Evolutionary conservation across 345 rosid genomes (phyloP).

Genomic region (Eucalyptus cloeziana): DNA sequence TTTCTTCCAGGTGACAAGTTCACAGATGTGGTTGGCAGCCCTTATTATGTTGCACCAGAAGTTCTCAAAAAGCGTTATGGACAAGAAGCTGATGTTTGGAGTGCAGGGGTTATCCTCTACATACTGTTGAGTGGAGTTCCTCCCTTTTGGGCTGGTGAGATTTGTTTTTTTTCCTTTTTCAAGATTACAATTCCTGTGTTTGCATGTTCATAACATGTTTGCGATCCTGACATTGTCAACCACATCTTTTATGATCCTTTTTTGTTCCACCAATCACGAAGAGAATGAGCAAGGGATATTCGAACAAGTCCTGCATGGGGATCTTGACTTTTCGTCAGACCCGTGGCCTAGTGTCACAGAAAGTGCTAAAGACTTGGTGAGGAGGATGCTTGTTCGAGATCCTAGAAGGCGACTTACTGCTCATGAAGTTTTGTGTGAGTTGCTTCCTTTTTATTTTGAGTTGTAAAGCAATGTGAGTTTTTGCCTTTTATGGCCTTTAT

Average conservation of each 20-base stretch:
- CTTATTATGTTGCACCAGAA: constrained; percentile 43
- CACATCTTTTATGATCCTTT: neutral
- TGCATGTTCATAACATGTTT: neutral
- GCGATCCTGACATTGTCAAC: neutral
- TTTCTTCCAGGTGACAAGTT: constrained; percentile 21
- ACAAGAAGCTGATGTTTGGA: constrained; percentile 37
- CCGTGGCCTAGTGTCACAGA: constrained; percentile 39
- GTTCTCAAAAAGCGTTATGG: constrained; percentile 31
- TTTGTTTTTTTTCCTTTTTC: neutral
- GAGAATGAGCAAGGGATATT: constrained; percentile 36
- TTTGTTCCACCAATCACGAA: neutral
- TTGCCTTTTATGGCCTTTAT: neutral
- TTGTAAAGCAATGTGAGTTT: neutral
- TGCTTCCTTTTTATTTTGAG: neutral
- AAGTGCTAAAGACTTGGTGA: constrained; percentile 34
- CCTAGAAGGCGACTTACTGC: constrained; percentile 26
- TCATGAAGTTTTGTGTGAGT: constrained; percentile 35
- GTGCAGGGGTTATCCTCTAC: constrained; percentile 39
- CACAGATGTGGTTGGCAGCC: constrained; percentile 35
- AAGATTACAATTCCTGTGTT: neutral
- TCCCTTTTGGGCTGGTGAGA: constrained; percentile 39
- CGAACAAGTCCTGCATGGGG: constrained; percentile 34
- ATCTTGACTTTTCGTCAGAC: constrained; percentile 30
- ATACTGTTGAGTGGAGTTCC: constrained; percentile 37
- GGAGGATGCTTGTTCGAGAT: constrained; percentile 33